Conservation (phyloP, 441 rosid genomes). For the Breynia disticha region DNA sequence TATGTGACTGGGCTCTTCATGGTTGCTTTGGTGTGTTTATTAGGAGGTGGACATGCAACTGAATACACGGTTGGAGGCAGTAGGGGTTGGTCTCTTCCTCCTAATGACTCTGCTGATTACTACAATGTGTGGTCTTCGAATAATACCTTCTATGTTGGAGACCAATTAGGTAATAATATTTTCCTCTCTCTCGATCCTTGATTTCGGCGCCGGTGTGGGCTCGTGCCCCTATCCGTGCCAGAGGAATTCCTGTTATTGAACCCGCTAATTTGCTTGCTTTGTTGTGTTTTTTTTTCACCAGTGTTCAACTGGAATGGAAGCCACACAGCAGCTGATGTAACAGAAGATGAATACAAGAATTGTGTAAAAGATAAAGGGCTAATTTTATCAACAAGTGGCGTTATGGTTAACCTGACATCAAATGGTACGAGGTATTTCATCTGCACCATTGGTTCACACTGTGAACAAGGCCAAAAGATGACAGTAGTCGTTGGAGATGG, state of each 20-base stretch:
- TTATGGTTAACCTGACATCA: slow-evolving; percentile 11
- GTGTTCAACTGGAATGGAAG: slow-evolving; percentile 21
- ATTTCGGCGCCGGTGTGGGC: too few species aligned
- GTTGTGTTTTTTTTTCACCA: neutral
- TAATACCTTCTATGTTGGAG: slow-evolving; percentile 18
- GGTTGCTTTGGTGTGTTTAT: neutral
- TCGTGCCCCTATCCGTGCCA: too few species aligned
- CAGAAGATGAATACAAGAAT: slow-evolving; percentile 14
- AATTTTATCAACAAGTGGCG: slow-evolving; percentile 4
- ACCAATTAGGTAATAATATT: slow-evolving; percentile 3
- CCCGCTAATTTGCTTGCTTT: neutral
- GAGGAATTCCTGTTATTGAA: too few species aligned
- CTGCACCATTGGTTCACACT: slow-evolving; percentile 4
- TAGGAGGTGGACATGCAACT: slow-evolving; percentile 1
- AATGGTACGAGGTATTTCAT: slow-evolving; percentile 26
- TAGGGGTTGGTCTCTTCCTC: slow-evolving; percentile 13
- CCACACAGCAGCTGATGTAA: slow-evolving; percentile 16
- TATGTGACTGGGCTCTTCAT: neutral
- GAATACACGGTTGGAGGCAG: slow-evolving; percentile 4
- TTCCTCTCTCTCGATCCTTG: neutral
- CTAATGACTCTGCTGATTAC: slow-evolving; percentile 9
- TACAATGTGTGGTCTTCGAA: slow-evolving; percentile 17
- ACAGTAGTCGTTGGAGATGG: too few species aligned
- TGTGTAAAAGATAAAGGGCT: slow-evolving; percentile 7
- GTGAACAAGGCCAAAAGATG: too few species aligned